Evolutionary conservation across 352 stramenopile genomes (phyloP), one percentile per base, ranked within the genome.

Genomic region (Pythium monospermum): DNA sequence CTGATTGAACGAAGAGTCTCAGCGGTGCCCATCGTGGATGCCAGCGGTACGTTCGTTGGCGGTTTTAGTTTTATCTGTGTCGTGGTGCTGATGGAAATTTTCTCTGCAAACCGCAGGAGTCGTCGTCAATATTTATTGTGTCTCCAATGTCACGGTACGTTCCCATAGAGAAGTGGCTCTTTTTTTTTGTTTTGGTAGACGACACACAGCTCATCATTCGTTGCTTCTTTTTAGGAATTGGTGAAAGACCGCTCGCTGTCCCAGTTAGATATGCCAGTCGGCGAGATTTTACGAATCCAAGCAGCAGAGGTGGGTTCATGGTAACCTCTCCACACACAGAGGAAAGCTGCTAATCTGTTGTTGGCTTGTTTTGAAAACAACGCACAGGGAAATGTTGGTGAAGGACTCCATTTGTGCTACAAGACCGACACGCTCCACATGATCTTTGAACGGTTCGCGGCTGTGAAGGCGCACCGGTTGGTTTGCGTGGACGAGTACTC

Each of bases 71-170:
- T 53, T 19, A 59, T 18, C 46, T 23, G 18, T 48, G 28, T 16
- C 66, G 11, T 38, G 12, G 6, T 19, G 5, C 38, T 45, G 22
- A 45, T 25, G 6, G 6, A 25, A 21, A 15, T 2, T n/a, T 31
- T 25, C 48, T 5, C 42, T 15, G 39, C 21, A 26, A 48, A 21
- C 7, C 38, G 0, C 60, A 91, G 81, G 82, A 57, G 74, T 86
- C 64, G 83, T 93, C 78, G 76, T 91, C 70, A 90, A 93, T 90
- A 88, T 93, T 86, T 93, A 93, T 89, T 93, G 77, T 75, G 80
- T 93, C 78, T 91, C 83, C 50, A 88, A 93, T 53, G 83, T 93
- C 68, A 93, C 83, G 59, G 82, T 85, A 75, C 44, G 65, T 63
- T 6, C n/a, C n/a, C n/a, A n/a, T n/a, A n/a, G n/a, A n/a, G n/a